These are phyloP conservation scores for Fusarium devonianum DNA, from an alignment of 2,329 filamentous ascomycete genomes.

Conservation along the genomic window DNA sequence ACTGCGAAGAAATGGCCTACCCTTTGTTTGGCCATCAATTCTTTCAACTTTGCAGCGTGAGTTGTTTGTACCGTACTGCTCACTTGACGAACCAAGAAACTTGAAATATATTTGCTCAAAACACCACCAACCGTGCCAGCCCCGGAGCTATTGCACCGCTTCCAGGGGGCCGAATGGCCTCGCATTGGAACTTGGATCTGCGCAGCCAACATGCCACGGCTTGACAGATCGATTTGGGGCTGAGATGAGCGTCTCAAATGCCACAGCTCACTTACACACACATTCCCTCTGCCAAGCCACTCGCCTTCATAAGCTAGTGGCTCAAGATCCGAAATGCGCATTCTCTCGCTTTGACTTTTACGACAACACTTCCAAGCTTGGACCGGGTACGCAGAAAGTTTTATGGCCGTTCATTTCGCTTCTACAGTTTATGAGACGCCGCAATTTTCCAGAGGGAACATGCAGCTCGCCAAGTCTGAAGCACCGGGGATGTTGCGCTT, in stretches of 20 bases:
- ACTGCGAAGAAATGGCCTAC: too few relatives aligned
- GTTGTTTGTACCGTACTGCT: not conserved
- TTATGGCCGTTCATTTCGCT: too few relatives aligned
- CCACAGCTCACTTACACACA: too few relatives aligned
- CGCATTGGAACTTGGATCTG: constrained; percentile 1
- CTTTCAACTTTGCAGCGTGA: too few relatives aligned
- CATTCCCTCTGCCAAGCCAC: not conserved
- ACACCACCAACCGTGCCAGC: not conserved
- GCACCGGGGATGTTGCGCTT: too few relatives aligned
- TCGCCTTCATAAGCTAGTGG: not conserved
- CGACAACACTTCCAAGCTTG: not conserved
- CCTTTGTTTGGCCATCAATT: too few relatives aligned
- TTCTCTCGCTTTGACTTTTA: not conserved
- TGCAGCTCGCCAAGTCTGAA: too few relatives aligned
- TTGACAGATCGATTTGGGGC: not conserved
- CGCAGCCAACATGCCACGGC: not conserved
- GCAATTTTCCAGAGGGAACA: too few relatives aligned
- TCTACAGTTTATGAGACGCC: too few relatives aligned
- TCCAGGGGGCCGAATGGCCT: too few relatives aligned
- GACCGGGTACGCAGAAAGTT: not conserved
- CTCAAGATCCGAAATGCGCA: not conserved
- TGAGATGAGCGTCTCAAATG: constrained; percentile 7
- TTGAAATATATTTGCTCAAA: not conserved
- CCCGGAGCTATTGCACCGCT: constrained; percentile 2
- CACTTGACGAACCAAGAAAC: not conserved